These are phyloP conservation scores for Rhizomucor miehei DNA, from an alignment of 371 early-diverging fungal genomes.

Conservation along the genomic window DNA sequence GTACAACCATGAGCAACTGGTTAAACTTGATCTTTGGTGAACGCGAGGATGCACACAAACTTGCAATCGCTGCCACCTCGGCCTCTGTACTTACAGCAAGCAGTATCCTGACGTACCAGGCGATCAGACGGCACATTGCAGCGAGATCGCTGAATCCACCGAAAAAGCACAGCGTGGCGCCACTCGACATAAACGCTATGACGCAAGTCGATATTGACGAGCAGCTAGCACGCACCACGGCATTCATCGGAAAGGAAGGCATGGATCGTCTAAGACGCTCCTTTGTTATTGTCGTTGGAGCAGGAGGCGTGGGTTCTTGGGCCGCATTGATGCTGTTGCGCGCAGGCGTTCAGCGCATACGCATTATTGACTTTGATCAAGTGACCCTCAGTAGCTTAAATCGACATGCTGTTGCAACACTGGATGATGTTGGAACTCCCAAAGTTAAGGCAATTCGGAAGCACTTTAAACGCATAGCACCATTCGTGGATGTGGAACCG, in stretches of 20 bases:
- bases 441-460: constrained; percentile 78
- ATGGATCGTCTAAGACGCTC: constrained; percentile 60
- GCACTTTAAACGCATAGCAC: constrained; percentile 72
- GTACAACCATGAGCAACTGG: no score
- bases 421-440: constrained; percentile 85
- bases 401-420: constrained; percentile 89
- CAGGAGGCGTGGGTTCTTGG: constrained; percentile 94
- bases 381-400: constrained; percentile 89
- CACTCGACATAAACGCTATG: background rate
- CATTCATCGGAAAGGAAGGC: constrained; percentile 86
- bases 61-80: constrained; percentile 50
- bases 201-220: constrained; percentile 52
- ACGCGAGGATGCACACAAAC: constrained; percentile 3
- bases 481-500: constrained; percentile 79
- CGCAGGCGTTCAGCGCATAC: constrained; percentile 83
- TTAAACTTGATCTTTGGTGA: no score
- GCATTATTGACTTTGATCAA: constrained; percentile 95
- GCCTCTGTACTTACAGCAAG: constrained; percentile 61
- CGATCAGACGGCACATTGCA: constrained; percentile 38
- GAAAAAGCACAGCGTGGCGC: constrained; percentile 7
- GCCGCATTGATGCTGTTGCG: constrained; percentile 89
- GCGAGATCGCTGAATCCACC: constrained; percentile 24
- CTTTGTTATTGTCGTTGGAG: constrained; percentile 92
- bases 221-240: constrained; percentile 81
- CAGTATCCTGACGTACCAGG: constrained; percentile 45